Evolutionary conservation across 257 asterid species (phyloP), one percentile per base, ranked within the genome.

Genomic region (Echium plantagineum): DNA sequence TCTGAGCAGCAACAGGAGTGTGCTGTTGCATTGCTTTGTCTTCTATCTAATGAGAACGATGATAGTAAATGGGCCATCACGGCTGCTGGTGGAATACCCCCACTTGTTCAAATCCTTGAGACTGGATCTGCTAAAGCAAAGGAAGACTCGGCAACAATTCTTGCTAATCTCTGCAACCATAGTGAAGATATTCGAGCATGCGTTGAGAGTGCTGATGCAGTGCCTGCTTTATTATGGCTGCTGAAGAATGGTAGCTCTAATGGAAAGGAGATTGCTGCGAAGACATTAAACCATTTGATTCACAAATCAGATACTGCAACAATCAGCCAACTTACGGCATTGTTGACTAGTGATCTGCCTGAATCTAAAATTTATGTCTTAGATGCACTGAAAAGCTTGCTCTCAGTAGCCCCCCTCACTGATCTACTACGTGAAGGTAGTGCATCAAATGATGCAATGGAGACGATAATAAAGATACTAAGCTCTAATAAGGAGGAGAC

Each of bases 21-120:
- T 80, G 96, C 97, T 60, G 97, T 93, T 66, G 93, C 98, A 53
- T 71, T 93, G 66, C 97, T 93, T 60, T 81, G 95, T 72, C 97
- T 93, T 66, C 74, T 93, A 48, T 84, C 98, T 19, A 78, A 84
- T 66, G 98, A 86, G 72, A 93, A 86, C 57, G 97, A 93, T 72
- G 98, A 93, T 65, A 93, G 98, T 74, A 93, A 89, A 82, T 93
- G 97, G 98, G 98, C 98, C 62, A 93, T 93, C 64, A 89, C 98
- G 17, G 98, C 98, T 53, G 98, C 98, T 65, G 98, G 98, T 65
- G 98, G 98, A 62, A 89, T 93, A 58, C 98, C 98, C 21, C 98
- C 98, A 20, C 97, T 93, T 69, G 98, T 93, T 62, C 98, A 93
- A 71, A 93, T 93, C 66, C 76, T 93, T 21, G 98, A 93, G 74